Base-by-base conservation (phyloP, 2,329 filamentous ascomycete genomes). In the Colletotrichum sp. region DNA sequence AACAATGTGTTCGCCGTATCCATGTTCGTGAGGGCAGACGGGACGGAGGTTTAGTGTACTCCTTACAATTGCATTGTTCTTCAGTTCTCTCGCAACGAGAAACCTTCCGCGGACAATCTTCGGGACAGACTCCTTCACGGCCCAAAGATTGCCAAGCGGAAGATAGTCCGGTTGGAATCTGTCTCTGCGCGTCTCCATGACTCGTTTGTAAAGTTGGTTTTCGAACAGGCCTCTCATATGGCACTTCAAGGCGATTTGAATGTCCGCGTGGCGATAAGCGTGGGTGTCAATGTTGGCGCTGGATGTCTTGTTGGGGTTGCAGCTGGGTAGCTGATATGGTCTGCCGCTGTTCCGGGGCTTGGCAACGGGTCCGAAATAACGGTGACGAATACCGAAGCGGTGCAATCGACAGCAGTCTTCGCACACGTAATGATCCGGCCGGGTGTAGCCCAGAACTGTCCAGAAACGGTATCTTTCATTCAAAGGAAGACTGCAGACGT, bases 331-430 rank as follows among this genome's bases (percentile, higher is more conserved):
- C 8, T 24, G 21, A 24, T 24, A 24, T 24, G 21, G 21, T 43
- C 0, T 43, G 9, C 38, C 38, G 38, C 18, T n/a, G 18, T 43
- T 10, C 38, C 0, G 18, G 18, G 38, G 38, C 6, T n/a, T 18
- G 38, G 0, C 0, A 0, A n/a, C 38, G 9, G 18, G 0, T 43
- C 38, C 38, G 18, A 10, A 0, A 43, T 43, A 0, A 0, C 0
- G 18, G 9, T n/a, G 38, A 43, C 0, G 38, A n/a, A 43, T 43
- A 43, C 38, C 38, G 18, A 1, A 7, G 43, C 43, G 43, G 43
- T 52, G 43, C n/a, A 52, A 52, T 13, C 43, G 43, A 52, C 10
- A 13, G 0, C 43, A 52, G 10, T 1, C 43, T 21, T 52, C 43
- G 43, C 43, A 52, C 3, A 52, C 43, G 12, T 52, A 52, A 13